Evolutionary conservation across 805 yeast genomes (phyloP).

Genomic region (Geotrichum ghanense): DNA sequence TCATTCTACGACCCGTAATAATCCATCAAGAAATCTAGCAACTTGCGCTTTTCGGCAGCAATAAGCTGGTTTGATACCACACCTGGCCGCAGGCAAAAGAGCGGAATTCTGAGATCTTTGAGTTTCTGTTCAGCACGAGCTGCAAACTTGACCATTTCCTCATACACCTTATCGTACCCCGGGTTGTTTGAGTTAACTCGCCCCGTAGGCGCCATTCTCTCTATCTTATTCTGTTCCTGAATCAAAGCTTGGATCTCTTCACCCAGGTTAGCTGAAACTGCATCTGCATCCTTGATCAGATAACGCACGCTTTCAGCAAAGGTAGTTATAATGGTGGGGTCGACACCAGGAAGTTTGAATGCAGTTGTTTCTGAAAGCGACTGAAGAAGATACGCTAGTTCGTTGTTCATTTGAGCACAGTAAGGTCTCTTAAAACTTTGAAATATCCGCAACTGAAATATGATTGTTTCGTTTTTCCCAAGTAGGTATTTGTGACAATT

Average conservation of each 20-base stretch:
- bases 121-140: constrained; percentile 6
- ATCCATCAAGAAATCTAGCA: constrained; percentile 12
- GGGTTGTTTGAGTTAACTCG: constrained; percentile 11
- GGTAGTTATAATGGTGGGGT: background rate
- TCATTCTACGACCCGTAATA: background rate
- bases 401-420: too few species aligned
- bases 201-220: too few species aligned
- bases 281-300: background rate
- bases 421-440: too few species aligned
- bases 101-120: constrained; percentile 12
- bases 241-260: constrained; percentile 9
- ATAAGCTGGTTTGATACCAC: constrained; percentile 2
- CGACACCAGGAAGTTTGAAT: background rate
- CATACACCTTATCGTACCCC: constrained; percentile 9
- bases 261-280: background rate
- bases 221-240: constrained; percentile 11
- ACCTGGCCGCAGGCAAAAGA: constrained; percentile 10
- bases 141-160: constrained; percentile 4
- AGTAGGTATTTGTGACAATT: too few species aligned
- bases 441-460: too few species aligned
- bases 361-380: background rate
- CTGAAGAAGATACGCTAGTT: background rate
- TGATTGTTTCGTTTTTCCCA: too few species aligned
- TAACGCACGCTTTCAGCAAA: background rate
- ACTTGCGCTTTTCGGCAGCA: constrained; percentile 9